These are phyloP conservation scores for Cladosporium sp. DNA, from an alignment of 2,329 filamentous ascomycete genomes.

Conservation along the genomic window DNA sequence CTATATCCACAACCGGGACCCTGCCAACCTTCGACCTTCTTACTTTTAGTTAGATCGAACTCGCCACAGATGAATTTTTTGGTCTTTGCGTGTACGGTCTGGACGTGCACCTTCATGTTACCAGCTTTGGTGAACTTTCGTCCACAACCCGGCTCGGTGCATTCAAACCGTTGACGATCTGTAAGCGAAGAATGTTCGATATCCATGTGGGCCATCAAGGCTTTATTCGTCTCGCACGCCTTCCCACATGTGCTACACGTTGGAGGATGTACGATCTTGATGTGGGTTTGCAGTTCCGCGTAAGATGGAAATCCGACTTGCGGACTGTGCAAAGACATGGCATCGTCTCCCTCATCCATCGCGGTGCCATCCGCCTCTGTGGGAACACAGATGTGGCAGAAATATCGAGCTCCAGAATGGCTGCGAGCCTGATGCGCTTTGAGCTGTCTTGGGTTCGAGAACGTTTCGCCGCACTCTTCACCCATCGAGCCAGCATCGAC, in stretches of 20 bases:
- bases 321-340: constrained; percentile 21
- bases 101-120: constrained; percentile 78
- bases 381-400: constrained; percentile 67
- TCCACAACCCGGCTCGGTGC: constrained; percentile 63
- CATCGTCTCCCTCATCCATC: constrained; percentile 30
- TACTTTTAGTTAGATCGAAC: constrained; percentile 58
- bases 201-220: constrained; percentile 73
- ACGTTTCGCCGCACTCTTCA: constrained; percentile 61
- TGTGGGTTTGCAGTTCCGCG: constrained; percentile 67
- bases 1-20: constrained; percentile 64
- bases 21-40: constrained; percentile 58
- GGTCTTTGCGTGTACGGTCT: constrained; percentile 69
- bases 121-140: constrained; percentile 76
- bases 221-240: constrained; percentile 61
- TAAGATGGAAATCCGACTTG: constrained; percentile 62
- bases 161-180: constrained; percentile 53
- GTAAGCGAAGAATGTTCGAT: constrained; percentile 55
- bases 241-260: constrained; percentile 71
- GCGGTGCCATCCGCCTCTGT: constrained; percentile 14
- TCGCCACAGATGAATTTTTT: constrained; percentile 74
- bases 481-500: constrained; percentile 44
- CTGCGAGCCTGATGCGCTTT: constrained; percentile 66
- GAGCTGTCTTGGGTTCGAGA: constrained; percentile 68
- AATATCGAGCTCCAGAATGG: constrained; percentile 68
- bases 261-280: constrained; percentile 66